Evolutionary conservation across 148 eudicot species (phyloP), one percentile per base, ranked within the genome.

Genomic region (Talinum fruticosum): DNA sequence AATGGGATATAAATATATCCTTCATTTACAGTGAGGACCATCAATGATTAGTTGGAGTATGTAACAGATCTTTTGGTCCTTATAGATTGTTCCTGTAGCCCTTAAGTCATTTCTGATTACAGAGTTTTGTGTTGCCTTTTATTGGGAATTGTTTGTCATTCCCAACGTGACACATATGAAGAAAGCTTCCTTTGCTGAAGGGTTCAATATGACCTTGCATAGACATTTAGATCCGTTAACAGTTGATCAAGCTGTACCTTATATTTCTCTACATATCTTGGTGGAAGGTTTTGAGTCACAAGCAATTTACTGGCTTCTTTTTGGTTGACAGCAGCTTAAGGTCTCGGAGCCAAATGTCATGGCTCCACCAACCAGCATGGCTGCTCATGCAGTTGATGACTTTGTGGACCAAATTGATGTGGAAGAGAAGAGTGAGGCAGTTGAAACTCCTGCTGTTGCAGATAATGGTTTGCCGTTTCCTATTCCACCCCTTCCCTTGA

Each of bases 371-470:
- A 94, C 95, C 71, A 85, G 97, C 83, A 89, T 92, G 87, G 97
- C 97, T 84, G 95, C 97, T 77, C 88, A 90, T 86, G 89, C 89
- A 28, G 75, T 66, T 37, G 93, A 91, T 80, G 97, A 90, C 54
- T 84, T 80, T 70, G 77, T 70, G 73, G 94, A 89, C 77, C 81
- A 86, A 76, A 79, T 41, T 45, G 93, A 87, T 62, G 57, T 44
- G 64, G 89, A 87, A 57, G 91, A 89, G 12, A 80, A 77, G 80
- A 18, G 51, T 38, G 88, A 79, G 30, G 80, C 57, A 10, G 79
- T 69, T 71, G 88, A 83, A 74, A 73, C 75, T 66, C 24, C 66
- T 44, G 86, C 82, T 34, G 76, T 35, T 33, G 81, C 37, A 74
- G 87, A 83, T 69, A 81, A 75, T 38, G 75, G 82, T 73, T 70